Evolutionary conservation across 148 eudicot species (phyloP), one percentile per base, ranked within the genome.

Genomic region (Camellia granthamiana): DNA sequence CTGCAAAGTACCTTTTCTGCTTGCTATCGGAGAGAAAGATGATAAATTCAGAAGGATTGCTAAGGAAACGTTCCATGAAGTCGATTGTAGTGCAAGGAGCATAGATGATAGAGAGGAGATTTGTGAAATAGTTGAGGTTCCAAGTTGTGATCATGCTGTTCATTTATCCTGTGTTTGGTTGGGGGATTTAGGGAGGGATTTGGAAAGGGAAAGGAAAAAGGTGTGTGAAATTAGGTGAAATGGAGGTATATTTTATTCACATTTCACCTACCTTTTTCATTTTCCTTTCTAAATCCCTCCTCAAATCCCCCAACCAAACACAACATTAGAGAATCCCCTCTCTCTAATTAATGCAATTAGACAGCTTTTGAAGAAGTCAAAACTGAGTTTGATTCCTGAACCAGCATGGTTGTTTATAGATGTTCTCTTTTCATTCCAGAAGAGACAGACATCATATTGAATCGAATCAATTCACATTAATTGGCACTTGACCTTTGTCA

Each of bases 281-380:
- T n/a, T n/a, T n/a, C n/a, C n/a, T n/a, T n/a, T n/a, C n/a, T n/a
- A n/a, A n/a, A n/a, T n/a, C n/a, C n/a, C n/a, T n/a, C n/a, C n/a
- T n/a, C n/a, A n/a, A n/a, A n/a, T n/a, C n/a, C n/a, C n/a, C n/a
- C n/a, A n/a, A n/a, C n/a, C n/a, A n/a, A n/a, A n/a, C n/a, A n/a
- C n/a, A n/a, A n/a, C n/a, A n/a, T n/a, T 94, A 68, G 97, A 96
- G 89, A 96, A 92, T 81, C 97, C 99, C 44, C 94, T 96, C 42
- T 85, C 86, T 77, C 79, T 94, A 38, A 83, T 92, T 19, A 77
- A 66, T 71, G 87, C 91, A 61, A 55, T 94, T 63, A 85, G 93
- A 67, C 84, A 79, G 67, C 91, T 96, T 81, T 71, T 92, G 65
- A 84, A 81, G 38, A 85, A 78, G 55, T 12, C 66, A 13, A 75